Base-by-base conservation (phyloP, 169 alveolate species). In the Babesia divergens region DNA sequence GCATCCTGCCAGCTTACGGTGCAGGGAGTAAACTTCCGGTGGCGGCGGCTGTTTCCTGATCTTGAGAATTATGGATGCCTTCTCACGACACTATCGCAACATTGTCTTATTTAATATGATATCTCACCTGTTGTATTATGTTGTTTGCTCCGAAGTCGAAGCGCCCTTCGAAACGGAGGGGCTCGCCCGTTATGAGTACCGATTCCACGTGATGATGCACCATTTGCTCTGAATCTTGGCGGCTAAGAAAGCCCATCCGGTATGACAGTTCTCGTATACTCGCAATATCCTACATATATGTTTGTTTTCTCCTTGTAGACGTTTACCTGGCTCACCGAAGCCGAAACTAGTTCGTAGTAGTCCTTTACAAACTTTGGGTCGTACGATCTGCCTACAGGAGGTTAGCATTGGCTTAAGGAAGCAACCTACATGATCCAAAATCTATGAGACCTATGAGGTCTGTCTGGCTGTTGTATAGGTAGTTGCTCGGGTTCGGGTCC, bases 401-500 rank as follows among this genome's bases (percentile, higher is more conserved):
- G n/a, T 68, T n/a, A 18, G 34, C 29, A 13, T 70, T 5, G 43
- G 7, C 9, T 31, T 4, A 6, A 6, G 34, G 29, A 44, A 3
- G 16, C 20, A 6, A 76, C 85, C 65, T 44, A 35, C 95, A 94
- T 16, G 97, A 95, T 11, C 98, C 98, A 52, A 94, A 94, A 59
- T 94, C 97, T 28, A 94, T 82, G 35, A 93, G 71, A 35, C 93
- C 89, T 43, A 94, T 80, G 37, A 83, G 71, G 34, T 90, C 90
- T n/a, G 67, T 74, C 35, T 84, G 59, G 18, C 59, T 60, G 50
- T 91, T 88, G 64, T 89, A 92, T 56, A 91, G 64, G 77, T 91
- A 94, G 80, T 94, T 94, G 31, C 95, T 95, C 24, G 97, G 94
- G 79, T 94, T 93, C 4, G 97, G 96, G 80, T 94, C 97, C 89